phyloP scores from a whole-genome alignment of 768 basidiomycete species.

The Coprinellus micaceus region DNA sequence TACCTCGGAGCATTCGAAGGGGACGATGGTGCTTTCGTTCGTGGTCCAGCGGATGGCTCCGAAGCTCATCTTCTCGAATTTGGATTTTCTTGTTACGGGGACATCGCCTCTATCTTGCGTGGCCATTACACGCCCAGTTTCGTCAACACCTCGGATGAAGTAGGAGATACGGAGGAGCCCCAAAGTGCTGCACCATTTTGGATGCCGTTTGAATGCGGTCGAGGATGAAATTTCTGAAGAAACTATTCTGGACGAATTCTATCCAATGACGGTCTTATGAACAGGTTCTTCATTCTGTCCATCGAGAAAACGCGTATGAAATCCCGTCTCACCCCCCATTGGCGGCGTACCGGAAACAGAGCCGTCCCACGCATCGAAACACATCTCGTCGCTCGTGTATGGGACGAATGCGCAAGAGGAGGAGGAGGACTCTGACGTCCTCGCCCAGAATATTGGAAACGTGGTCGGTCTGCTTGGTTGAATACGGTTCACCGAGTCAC shows the following conservation, averaged over 20 bases:
- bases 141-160: not conserved
- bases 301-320: conserved; percentile 33
- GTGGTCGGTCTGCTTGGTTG: conserved; percentile 40
- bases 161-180: conserved; percentile 3
- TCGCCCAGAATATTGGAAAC: conserved; percentile 50
- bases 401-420: conserved; percentile 48
- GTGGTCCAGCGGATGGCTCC: conserved; percentile 46
- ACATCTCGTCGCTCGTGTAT: conserved; percentile 55
- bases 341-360: conserved; percentile 49
- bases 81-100: conserved; percentile 39
- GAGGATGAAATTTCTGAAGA: conserved; percentile 38
- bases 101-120: conserved; percentile 34
- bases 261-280: not conserved
- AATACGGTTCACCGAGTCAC: not conserved
- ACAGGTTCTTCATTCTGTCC: too few species aligned
- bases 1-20: conserved; percentile 47
- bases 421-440: conserved; percentile 44
- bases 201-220: conserved; percentile 45
- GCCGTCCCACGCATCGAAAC: conserved; percentile 56
- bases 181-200: conserved; percentile 51
- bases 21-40: conserved; percentile 40
- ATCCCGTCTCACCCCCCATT: conserved; percentile 53
- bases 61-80: conserved; percentile 45
- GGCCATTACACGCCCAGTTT: not conserved
- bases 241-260: conserved; percentile 46